These are phyloP conservation scores for Entomortierella chlamydospora DNA, from an alignment of 192 early-diverging fungal genomes.

Conservation along the genomic window DNA sequence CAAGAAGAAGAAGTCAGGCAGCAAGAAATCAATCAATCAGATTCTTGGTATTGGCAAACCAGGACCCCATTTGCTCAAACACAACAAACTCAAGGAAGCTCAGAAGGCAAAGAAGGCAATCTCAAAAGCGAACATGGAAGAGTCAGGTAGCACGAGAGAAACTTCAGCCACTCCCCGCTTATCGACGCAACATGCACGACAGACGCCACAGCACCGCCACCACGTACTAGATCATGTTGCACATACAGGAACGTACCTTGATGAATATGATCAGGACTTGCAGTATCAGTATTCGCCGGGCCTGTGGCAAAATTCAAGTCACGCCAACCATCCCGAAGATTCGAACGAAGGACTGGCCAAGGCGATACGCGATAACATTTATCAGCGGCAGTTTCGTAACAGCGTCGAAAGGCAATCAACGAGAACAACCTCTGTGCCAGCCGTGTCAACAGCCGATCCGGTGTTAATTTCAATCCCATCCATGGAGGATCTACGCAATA, in stretches of 20 bases:
- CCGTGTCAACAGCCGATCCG: too few relatives aligned
- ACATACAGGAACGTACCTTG: constrained; percentile 15
- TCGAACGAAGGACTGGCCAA: too few relatives aligned
- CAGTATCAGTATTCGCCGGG: constrained; percentile 20
- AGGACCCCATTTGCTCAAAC: constrained; percentile 32
- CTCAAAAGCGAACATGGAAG: background rate
- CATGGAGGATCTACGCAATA: background rate
- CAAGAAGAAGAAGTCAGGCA: constrained; percentile 26
- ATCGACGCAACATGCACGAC: background rate
- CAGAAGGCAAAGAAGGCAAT: background rate
- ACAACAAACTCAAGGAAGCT: constrained; percentile 5
- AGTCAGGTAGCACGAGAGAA: too few relatives aligned
- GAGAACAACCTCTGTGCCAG: too few relatives aligned
- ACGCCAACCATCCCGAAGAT: background rate
- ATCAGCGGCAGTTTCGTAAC: too few relatives aligned
- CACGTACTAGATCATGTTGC: constrained; percentile 2
- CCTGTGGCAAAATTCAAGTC: constrained; percentile 4
- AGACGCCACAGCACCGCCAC: constrained; percentile 7
- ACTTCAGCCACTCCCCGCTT: too few relatives aligned
- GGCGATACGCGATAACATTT: too few relatives aligned
- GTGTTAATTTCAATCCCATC: background rate
- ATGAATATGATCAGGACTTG: constrained; percentile 32
- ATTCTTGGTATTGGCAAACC: constrained; percentile 45
- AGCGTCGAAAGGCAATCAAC: too few relatives aligned
- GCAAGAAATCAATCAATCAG: constrained; percentile 46